Evolutionary conservation across 2,329 filamentous ascomycete genomes (phyloP), one percentile per base, ranked within the genome.

Genomic region (Fusarium euwallaceae): DNA sequence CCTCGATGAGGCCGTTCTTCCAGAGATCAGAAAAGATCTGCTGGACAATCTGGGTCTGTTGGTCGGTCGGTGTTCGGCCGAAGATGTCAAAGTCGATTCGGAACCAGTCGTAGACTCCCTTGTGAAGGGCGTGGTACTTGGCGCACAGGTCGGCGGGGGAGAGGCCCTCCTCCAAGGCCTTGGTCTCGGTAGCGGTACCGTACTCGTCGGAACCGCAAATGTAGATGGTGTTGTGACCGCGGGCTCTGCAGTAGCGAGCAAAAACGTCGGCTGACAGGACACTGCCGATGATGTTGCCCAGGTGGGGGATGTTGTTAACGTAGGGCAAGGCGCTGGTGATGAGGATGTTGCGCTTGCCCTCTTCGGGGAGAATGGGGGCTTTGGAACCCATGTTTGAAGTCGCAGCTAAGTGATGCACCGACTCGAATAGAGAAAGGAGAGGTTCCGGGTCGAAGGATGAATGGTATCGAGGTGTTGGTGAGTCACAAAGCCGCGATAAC

Each of bases 61-160:
- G 90, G 64, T 90, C 85, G 20, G 96, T 98, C 4, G 95, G 95
- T 6, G 97, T 98, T 69, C 95, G 93, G 72, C 95, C 97, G 81
- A 98, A 99, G 83, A 95, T 92, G 85, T 98, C 96, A 81, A 98
- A 98, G 68, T 90, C 92, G 80, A 98, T 96, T 81, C 95, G 91
- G 86, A 99, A 99, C 95, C 96, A 98, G 83, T 97, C 90, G 84
- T 98, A 98, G 76, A 98, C 93, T 59, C 93, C 94, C 79, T 95
- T 92, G 85, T 98, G 96, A 69, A 97, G 91, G 79, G 91, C 91
- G 85, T 97, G 94, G 87, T 97, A 98, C 86, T 98, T 97, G 84
- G 94, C 91, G 86, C 96, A 98, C 14, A 98, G 91, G 81, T 95
- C 90, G 79, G 93, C 89, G 24, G 96, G 95, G 14, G 92, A 95